phyloP scores from a whole-genome alignment of 1,139 yeast genomes.

The Kurtzmaniella quercitrusa region DNA sequence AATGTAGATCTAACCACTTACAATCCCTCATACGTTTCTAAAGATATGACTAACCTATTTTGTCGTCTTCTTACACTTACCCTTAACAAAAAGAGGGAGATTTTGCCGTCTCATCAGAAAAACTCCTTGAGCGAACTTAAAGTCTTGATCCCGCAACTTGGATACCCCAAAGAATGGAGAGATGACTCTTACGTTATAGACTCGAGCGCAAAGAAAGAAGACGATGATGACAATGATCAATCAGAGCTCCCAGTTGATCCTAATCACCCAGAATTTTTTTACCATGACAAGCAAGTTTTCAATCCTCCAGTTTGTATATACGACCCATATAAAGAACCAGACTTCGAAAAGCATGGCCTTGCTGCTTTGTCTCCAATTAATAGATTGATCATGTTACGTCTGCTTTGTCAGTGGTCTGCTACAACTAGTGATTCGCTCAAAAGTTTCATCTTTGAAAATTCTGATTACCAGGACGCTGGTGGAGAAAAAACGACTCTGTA shows the following conservation, averaged over 20 bases:
- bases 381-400: constrained; percentile 42
- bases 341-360: constrained; percentile 42
- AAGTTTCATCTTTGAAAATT: constrained; percentile 24
- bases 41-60: constrained; percentile 32
- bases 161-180: constrained; percentile 48
- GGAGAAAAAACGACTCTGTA: constrained; percentile 45
- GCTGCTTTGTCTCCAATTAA: constrained; percentile 42
- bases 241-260: constrained; percentile 32
- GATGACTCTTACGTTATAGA: constrained; percentile 19
- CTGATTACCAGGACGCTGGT: constrained; percentile 37
- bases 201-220: constrained; percentile 11
- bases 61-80: constrained; percentile 32
- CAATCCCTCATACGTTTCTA: constrained; percentile 19
- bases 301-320: constrained; percentile 13
- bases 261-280: constrained; percentile 32
- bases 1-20: constrained; percentile 12
- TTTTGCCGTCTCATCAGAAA: constrained; percentile 20
- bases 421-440: constrained; percentile 41
- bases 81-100: constrained; percentile 37
- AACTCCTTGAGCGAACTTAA: constrained; percentile 42
- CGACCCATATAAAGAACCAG: constrained; percentile 33
- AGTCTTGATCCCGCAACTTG: constrained; percentile 26
- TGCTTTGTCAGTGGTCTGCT: constrained; percentile 48
- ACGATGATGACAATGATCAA: constrained; percentile 11
- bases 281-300: constrained; percentile 17